Evolutionary conservation across 2,329 filamentous ascomycete genomes (phyloP).

Genomic region (Nothophaeocryptopus gaeumannii): DNA sequence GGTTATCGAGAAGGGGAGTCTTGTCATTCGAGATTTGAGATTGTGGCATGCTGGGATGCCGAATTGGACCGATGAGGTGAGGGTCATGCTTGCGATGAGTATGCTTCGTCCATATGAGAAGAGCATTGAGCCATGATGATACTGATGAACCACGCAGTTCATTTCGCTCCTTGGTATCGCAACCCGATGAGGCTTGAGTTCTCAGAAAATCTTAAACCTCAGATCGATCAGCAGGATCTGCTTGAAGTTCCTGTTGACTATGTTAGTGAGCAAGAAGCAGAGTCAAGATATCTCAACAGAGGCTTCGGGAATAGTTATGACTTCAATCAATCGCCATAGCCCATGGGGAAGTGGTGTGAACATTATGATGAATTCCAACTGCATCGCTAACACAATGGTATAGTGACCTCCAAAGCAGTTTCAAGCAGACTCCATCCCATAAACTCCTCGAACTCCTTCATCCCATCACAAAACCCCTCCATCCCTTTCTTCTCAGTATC

Average conservation of each 20-base stretch:
- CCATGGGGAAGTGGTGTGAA: no score
- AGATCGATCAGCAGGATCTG: conserved; percentile 42
- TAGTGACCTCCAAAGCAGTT: no score
- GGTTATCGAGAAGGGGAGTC: conserved; percentile 52
- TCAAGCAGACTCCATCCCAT: no score
- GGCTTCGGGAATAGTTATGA: conserved; percentile 63
- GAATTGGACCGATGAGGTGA: conserved; percentile 45
- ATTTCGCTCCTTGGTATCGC: conserved; percentile 55
- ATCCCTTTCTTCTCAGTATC: no score
- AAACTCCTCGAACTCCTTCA: no score
- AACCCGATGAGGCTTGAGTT: conserved; percentile 59
- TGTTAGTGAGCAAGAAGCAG: conserved; percentile 42
- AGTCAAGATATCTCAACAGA: conserved; percentile 52
- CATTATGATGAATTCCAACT: no score
- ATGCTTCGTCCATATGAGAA: conserved; percentile 36
- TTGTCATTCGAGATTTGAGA: conserved; percentile 58
- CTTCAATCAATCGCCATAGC: conserved; percentile 49
- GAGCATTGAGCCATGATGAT: conserved; percentile 33
- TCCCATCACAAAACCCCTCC: no score
- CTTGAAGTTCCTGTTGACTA: conserved; percentile 55
- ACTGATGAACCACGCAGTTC: conserved; percentile 22
- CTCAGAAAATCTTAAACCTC: conserved; percentile 47
- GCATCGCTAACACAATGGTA: no score
- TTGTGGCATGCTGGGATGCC: conserved; percentile 65
- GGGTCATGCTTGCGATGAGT: conserved; percentile 31